A percentile compares a stretch with the other conserved stretches of the same genome.
Conservation (phyloP, 768 basidiomycete species). For the Artomyces pyxidatus region DNA sequence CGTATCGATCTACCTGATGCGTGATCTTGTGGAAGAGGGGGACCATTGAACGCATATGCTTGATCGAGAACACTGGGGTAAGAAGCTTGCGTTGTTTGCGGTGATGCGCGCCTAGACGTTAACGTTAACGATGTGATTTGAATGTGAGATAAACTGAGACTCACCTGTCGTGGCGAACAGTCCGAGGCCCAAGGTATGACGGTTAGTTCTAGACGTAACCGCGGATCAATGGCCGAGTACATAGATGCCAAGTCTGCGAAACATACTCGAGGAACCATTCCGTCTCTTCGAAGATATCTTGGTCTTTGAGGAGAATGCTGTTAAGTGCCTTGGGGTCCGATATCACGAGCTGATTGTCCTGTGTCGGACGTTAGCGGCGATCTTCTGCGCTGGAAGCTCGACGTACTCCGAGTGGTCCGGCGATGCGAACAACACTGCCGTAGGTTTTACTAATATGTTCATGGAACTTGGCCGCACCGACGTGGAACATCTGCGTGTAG, state of each 20-base stretch:
- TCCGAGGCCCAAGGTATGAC: background rate
- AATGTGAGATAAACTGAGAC: no score
- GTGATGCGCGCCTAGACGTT: background rate
- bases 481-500: background rate
- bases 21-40: constrained; percentile 4
- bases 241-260: no score
- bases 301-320: background rate
- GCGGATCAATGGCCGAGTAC: background rate
- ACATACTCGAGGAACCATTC: background rate
- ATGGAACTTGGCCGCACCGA: background rate
- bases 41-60: constrained; percentile 1
- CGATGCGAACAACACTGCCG: background rate
- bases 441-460: background rate
- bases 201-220: background rate
- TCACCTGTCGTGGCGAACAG: background rate
- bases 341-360: background rate
- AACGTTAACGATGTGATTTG: no score
- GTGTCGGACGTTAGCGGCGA: background rate
- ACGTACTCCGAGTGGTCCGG: background rate
- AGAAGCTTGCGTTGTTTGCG: constrained; percentile 4
- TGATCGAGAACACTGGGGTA: constrained; percentile 4
- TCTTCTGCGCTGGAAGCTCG: background rate
- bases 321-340: background rate
- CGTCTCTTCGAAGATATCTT: background rate
- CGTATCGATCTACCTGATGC: background rate